A percentile compares a stretch with the other conserved stretches of the same genome.
Evolutionary conservation across 371 early-diverging fungal genomes (phyloP).

Genomic region (Mortierella sp.): DNA sequence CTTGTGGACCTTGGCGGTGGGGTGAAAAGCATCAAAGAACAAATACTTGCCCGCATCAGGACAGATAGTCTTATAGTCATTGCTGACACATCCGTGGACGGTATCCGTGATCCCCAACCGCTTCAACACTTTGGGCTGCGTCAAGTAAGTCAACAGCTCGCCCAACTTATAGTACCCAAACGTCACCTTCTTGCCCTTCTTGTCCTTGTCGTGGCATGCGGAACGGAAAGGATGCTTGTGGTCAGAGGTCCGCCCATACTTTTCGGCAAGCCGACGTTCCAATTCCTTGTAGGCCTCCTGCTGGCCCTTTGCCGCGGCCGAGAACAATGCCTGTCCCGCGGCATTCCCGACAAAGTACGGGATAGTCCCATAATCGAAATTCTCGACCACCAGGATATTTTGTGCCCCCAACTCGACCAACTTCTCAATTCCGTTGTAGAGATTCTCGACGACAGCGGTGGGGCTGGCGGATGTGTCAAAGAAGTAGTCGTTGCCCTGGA

Average conservation of each 20-base stretch:
- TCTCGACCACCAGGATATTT: constrained; percentile 31
- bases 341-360: constrained; percentile 33
- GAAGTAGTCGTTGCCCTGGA: constrained; percentile 50
- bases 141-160: constrained; percentile 7
- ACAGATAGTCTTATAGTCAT: constrained; percentile 37
- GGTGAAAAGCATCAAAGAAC: constrained; percentile 45
- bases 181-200: constrained; percentile 20
- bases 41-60: constrained; percentile 33
- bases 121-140: constrained; percentile 15
- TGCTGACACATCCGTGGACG: constrained; percentile 38
- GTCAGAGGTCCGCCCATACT: not conserved
- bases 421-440: constrained; percentile 24
- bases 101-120: constrained; percentile 34
- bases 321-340: not conserved
- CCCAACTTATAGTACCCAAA: constrained; percentile 16
- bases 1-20: constrained; percentile 30
- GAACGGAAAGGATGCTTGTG: constrained; percentile 14
- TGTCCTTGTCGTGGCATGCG: not conserved
- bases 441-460: constrained; percentile 6
- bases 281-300: constrained; percentile 16
- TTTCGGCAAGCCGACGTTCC: not conserved
- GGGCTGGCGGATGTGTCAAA: constrained; percentile 19
- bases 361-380: constrained; percentile 19
- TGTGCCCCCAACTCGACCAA: constrained; percentile 22
- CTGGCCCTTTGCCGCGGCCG: constrained; percentile 12